Evolutionary conservation across 1,139 yeast genomes (phyloP).

Genomic region (Hyphopichia buzzinii): DNA sequence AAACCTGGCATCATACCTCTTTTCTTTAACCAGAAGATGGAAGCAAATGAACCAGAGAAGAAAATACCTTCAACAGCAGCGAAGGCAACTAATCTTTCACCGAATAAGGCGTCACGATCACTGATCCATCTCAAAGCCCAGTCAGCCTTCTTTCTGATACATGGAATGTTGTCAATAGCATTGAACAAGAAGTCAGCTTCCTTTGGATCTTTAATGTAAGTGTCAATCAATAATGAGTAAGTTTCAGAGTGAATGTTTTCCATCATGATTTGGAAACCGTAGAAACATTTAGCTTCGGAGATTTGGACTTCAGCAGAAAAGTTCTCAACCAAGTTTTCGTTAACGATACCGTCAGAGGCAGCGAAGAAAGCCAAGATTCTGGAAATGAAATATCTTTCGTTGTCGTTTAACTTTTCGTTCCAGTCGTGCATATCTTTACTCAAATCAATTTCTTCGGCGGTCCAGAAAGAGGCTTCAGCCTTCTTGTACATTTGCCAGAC

Average conservation of each 20-base stretch:
- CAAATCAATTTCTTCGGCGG: slow-evolving; percentile 97
- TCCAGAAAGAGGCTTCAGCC: slow-evolving; percentile 99
- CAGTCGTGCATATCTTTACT: slow-evolving; percentile 90
- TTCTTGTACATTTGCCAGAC: slow-evolving; percentile 99
- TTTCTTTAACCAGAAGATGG: slow-evolving; percentile 97
- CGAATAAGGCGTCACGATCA: slow-evolving; percentile 83
- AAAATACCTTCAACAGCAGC: slow-evolving; percentile 99
- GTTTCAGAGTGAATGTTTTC: slow-evolving; percentile 98
- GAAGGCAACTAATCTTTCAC: slow-evolving; percentile 94
- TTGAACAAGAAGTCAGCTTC: slow-evolving; percentile 87
- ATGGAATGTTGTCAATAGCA: slow-evolving; percentile 91
- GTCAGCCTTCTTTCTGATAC: slow-evolving; percentile 93
- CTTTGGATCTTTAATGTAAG: slow-evolving; percentile 92
- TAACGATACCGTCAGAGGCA: slow-evolving; percentile 96
- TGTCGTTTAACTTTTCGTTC: slow-evolving; percentile 79
- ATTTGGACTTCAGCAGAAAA: slow-evolving; percentile 96
- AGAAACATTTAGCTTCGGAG: slow-evolving; percentile 98
- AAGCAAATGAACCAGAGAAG: slow-evolving; percentile 97
- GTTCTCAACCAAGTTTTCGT: slow-evolving; percentile 94
- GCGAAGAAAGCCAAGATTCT: slow-evolving; percentile 97
- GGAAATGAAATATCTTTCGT: slow-evolving; percentile 86
- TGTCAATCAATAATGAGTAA: slow-evolving; percentile 88
- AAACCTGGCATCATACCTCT: slow-evolving; percentile 98
- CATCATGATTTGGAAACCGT: slow-evolving; percentile 99
- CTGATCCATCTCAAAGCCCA: slow-evolving; percentile 98